Conservation (phyloP, 2,329 filamentous ascomycete species). For the Trichophyton verrucosum region DNA sequence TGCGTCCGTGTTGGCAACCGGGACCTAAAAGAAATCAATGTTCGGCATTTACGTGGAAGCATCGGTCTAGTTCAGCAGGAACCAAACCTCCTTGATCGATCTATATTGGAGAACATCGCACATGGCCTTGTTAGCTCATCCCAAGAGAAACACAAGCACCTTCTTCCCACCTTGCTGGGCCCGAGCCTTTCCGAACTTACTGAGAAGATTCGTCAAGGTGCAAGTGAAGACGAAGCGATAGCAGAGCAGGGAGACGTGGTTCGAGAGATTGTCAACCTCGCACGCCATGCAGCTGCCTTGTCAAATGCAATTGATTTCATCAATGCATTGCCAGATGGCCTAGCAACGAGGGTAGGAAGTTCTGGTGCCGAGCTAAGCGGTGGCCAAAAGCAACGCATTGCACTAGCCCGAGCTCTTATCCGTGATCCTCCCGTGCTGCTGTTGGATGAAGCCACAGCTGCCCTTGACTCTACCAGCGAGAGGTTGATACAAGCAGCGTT, state of each 20-base stretch:
- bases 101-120: conserved; percentile 44
- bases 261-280: conserved; percentile 20
- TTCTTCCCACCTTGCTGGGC: conserved; percentile 19
- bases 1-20: conserved; percentile 21
- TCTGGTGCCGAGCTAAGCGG: conserved; percentile 35
- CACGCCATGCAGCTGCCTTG: conserved; percentile 19
- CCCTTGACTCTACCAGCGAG: conserved; percentile 27
- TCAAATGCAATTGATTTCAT: conserved; percentile 22
- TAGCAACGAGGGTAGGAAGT: conserved; percentile 26
- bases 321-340: conserved; percentile 16
- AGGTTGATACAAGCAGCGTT: conserved; percentile 25
- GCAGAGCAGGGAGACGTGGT: conserved; percentile 16
- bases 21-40: conserved; percentile 23
- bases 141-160: conserved; percentile 16
- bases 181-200: conserved; percentile 19
- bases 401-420: conserved; percentile 73
- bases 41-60: conserved; percentile 24
- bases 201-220: conserved; percentile 17
- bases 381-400: conserved; percentile 80
- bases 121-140: conserved; percentile 35
- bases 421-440: conserved; percentile 67
- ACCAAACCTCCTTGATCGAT: conserved; percentile 39
- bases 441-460: conserved; percentile 28
- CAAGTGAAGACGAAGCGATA: conserved; percentile 17
- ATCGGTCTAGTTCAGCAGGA: conserved; percentile 40